Evolutionary conservation across 352 stramenopile species (phyloP).

Genomic region (Globisporangium camurandrum): DNA sequence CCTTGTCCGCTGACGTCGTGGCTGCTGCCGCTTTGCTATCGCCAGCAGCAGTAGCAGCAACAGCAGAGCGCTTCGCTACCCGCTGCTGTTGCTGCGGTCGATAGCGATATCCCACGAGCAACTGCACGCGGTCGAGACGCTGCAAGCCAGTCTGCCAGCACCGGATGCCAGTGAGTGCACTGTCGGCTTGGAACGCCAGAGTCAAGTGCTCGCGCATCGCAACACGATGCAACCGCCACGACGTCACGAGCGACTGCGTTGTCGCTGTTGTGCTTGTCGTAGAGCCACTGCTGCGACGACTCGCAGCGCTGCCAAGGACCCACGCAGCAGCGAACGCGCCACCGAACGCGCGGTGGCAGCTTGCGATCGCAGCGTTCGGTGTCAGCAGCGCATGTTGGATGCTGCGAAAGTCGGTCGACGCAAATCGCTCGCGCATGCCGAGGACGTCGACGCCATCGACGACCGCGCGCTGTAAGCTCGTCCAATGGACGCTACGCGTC

Average conservation of each 20-base stretch:
- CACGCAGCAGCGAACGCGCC: constrained; percentile 6
- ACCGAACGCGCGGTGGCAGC: neutral
- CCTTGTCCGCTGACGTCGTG: neutral
- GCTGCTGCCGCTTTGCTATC: neutral
- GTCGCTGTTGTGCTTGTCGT: no score
- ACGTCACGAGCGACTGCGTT: constrained; percentile 12
- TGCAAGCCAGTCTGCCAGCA: constrained; percentile 14
- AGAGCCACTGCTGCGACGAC: neutral
- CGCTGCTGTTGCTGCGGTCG: neutral
- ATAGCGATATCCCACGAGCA: constrained; percentile 1
- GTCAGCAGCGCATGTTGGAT: constrained; percentile 21
- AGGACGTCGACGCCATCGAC: constrained; percentile 30
- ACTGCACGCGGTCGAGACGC: constrained; percentile 7
- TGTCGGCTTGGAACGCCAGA: constrained; percentile 25
- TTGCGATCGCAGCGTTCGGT: neutral
- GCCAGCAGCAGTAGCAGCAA: no score
- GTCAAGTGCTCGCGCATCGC: constrained; percentile 24
- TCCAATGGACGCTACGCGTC: constrained; percentile 12
- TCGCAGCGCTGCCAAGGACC: constrained; percentile 3
- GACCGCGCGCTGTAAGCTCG: constrained; percentile 15
- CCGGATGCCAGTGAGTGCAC: constrained; percentile 16
- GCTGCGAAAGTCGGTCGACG: constrained; percentile 24
- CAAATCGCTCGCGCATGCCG: constrained; percentile 18
- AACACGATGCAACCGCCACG: constrained; percentile 16
- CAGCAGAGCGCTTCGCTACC: no score